Percentiles rank a stretch among this genome's conserved stretches.
Evolutionary conservation across 2,329 filamentous ascomycete species (phyloP).

Genomic region (Stachybotrys chartarum): DNA sequence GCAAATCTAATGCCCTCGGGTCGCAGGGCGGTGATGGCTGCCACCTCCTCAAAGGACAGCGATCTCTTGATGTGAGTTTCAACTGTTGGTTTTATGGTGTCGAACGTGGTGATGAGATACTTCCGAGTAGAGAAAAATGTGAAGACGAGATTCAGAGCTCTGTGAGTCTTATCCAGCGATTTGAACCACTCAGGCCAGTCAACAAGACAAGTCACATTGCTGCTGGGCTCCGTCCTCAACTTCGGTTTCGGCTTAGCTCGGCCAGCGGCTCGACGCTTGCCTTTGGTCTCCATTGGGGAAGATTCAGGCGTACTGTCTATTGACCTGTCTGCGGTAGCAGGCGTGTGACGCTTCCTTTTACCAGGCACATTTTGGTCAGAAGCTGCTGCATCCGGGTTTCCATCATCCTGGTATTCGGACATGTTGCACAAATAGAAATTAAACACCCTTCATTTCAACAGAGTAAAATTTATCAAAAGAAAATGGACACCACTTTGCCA

Average conservation of each 20-base stretch:
- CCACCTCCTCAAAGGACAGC: slow-evolving; percentile 70
- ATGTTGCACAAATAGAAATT: not conserved
- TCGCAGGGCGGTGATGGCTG: slow-evolving; percentile 69
- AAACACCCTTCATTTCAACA: not conserved
- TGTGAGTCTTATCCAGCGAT: slow-evolving; percentile 66
- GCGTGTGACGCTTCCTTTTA: not conserved
- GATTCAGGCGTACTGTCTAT: not conserved
- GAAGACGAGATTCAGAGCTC: slow-evolving; percentile 84
- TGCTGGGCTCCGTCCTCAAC: slow-evolving; percentile 12
- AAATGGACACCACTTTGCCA: no score
- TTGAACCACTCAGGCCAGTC: slow-evolving; percentile 73
- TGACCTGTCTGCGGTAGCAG: not conserved
- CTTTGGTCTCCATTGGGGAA: not conserved
- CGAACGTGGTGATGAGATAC: slow-evolving; percentile 84
- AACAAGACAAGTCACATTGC: slow-evolving; percentile 21
- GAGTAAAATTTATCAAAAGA: not conserved
- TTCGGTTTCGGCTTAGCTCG: slow-evolving; percentile 5
- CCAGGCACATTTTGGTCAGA: not conserved
- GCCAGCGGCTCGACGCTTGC: not conserved
- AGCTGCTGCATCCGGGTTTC: not conserved
- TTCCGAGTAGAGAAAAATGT: slow-evolving; percentile 94
- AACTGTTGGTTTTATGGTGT: slow-evolving; percentile 78
- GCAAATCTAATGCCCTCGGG: slow-evolving; percentile 74
- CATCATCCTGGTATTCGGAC: slow-evolving; percentile 6
- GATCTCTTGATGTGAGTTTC: slow-evolving; percentile 71